Conservation (phyloP, 208 protist species). For the Leishmania turanica region DNA sequence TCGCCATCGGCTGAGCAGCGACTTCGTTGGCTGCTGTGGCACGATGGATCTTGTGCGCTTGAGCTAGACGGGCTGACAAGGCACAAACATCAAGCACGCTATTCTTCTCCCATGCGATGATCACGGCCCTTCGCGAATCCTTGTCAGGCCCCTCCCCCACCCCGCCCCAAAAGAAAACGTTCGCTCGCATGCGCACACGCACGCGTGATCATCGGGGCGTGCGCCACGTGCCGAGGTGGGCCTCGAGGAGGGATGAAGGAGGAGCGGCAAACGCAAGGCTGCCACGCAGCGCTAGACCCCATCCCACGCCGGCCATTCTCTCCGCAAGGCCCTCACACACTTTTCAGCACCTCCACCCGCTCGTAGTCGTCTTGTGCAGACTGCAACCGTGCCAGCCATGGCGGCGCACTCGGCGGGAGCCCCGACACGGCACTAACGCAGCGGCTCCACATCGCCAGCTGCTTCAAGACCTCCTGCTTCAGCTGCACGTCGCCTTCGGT, state of each 20-base stretch:
- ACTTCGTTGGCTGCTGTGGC: neutral
- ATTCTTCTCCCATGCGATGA: neutral
- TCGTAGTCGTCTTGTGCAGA: conserved; percentile 58
- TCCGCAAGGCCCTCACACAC: neutral
- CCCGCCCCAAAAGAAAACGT: no score
- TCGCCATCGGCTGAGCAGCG: neutral
- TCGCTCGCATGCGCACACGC: neutral
- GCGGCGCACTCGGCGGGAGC: conserved; percentile 23
- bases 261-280: neutral
- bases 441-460: conserved; percentile 42
- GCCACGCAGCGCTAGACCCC: neutral
- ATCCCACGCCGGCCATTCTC: neutral
- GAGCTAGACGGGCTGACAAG: neutral
- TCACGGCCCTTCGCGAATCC: neutral
- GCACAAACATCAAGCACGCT: neutral
- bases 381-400: conserved; percentile 38
- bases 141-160: no score
- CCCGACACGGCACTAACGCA: conserved; percentile 14
- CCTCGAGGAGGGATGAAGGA: neutral
- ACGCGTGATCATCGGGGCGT: neutral
- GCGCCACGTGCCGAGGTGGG: neutral
- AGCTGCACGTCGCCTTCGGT: conserved; percentile 15
- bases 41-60: neutral
- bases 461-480: conserved; percentile 28
- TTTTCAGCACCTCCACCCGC: conserved; percentile 43